phyloP scores from a whole-genome alignment of 352 stramenopile genomes.

The Phytophthora tentaculata region DNA sequence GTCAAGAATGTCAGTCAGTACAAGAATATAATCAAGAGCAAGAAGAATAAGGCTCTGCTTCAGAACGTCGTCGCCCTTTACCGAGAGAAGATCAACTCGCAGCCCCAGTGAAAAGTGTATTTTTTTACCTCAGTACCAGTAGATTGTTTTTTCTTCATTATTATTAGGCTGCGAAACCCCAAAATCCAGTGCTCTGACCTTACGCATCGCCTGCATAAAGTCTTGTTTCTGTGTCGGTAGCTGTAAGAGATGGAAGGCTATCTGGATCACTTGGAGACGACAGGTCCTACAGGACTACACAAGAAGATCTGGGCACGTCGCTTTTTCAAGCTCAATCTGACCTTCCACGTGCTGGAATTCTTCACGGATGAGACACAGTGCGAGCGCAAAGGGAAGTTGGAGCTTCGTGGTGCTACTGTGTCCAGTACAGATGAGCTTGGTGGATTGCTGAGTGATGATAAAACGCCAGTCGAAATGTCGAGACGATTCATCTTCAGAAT shows the following conservation, averaged over 20 bases:
- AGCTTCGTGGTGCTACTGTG: conserved; percentile 52
- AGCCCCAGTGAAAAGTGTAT: neutral
- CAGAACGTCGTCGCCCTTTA: conserved; percentile 45
- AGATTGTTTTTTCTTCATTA: conserved; percentile 13
- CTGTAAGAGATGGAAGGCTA: conserved; percentile 58
- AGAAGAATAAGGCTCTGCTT: conserved; percentile 61
- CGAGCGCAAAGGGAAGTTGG: conserved; percentile 48
- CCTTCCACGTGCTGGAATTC: conserved; percentile 65
- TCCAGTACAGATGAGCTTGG: conserved; percentile 64
- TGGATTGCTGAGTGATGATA: conserved; percentile 35
- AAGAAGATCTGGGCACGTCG: conserved; percentile 55
- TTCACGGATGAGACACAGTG: conserved; percentile 56
- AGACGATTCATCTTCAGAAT: conserved; percentile 75
- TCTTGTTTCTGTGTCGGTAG: conserved; percentile 9
- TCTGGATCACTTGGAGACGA: conserved; percentile 58
- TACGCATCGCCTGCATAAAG: too few relatives aligned
- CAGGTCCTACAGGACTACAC: conserved; percentile 30
- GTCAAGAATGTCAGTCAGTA: conserved; percentile 32
- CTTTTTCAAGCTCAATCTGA: conserved; percentile 54
- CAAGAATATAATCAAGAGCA: conserved; percentile 39
- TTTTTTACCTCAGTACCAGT: neutral
- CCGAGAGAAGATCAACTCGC: conserved; percentile 37
- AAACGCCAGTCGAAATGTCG: conserved; percentile 57
- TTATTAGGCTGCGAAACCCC: conserved; percentile 27
- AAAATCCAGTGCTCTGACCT: too few relatives aligned